phyloP scores from a whole-genome alignment of 352 stramenopile species.

The Globisporangium nodosum region DNA sequence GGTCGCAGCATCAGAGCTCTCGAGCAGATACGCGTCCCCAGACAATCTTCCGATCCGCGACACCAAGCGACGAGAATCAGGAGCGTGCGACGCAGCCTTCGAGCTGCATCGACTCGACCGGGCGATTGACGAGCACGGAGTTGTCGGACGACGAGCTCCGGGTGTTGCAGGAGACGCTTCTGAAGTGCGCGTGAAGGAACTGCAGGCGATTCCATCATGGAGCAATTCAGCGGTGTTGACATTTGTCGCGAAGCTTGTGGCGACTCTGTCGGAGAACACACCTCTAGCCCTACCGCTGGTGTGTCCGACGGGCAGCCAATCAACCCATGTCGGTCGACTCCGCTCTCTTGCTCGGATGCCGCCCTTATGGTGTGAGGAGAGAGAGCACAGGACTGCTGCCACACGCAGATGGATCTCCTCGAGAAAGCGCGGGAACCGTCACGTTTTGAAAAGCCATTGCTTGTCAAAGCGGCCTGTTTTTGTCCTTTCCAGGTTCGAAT shows the following conservation, averaged over 20 bases:
- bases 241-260: not conserved
- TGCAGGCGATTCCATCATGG: not conserved
- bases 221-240: not conserved
- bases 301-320: not conserved
- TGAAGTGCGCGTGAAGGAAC: not conserved
- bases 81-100: not conserved
- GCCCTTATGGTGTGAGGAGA: not conserved
- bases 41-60: not conserved
- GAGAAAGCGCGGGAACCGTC: not conserved
- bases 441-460: not conserved
- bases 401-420: not conserved
- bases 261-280: not conserved
- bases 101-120: not conserved
- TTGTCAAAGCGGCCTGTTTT: not conserved
- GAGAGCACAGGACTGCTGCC: too few relatives aligned
- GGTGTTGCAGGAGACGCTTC: conserved; percentile 23
- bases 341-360: too few relatives aligned
- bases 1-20: not conserved
- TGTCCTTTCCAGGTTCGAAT: not conserved
- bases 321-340: conserved; percentile 1
- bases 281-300: not conserved
- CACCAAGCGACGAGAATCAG: not conserved
- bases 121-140: not conserved
- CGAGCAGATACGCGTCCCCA: not conserved
- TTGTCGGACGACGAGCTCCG: conserved; percentile 22